These are phyloP conservation scores for Penicillium angulare DNA, from an alignment of 495 filamentous ascomycete genomes.

Conservation along the genomic window DNA sequence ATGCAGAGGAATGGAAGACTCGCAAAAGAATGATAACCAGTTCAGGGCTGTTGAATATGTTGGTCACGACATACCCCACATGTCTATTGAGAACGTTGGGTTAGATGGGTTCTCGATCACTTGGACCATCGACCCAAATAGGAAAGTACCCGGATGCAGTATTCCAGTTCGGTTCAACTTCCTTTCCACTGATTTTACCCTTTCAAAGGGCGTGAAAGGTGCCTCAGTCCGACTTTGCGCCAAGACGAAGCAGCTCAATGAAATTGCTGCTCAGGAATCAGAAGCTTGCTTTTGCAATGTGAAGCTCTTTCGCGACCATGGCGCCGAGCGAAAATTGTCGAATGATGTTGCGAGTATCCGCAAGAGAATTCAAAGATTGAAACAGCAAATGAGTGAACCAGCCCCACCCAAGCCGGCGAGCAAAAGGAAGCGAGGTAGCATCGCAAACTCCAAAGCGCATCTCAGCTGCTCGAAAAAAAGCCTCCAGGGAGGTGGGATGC, in stretches of 20 bases:
- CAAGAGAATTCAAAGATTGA: conserved; percentile 91
- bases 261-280: conserved; percentile 9
- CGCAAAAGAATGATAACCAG: conserved; percentile 69
- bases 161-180: conserved; percentile 96
- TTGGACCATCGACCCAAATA: conserved; percentile 76
- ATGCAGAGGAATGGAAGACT: conserved; percentile 59
- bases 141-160: conserved; percentile 61
- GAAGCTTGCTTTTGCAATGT: conserved; percentile 95
- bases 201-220: conserved; percentile 96
- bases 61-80: conserved; percentile 56
- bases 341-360: conserved; percentile 90
- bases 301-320: conserved; percentile 95
- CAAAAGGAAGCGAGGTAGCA: conserved; percentile 5
- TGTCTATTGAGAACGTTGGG: conserved; percentile 64
- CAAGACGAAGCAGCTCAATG: conserved; percentile 66
- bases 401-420: no score
- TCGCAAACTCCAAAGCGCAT: neutral
- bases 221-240: conserved; percentile 89
- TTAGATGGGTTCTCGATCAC: conserved; percentile 92
- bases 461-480: no score
- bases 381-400: conserved; percentile 31
- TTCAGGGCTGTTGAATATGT: conserved; percentile 92
- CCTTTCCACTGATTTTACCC: conserved; percentile 95
- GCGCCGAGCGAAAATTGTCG: conserved; percentile 90
- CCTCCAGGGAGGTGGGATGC: no score